Evolutionary conservation across 306 rosid species (phyloP).

Genomic region (Oxytropis ochrocephala): DNA sequence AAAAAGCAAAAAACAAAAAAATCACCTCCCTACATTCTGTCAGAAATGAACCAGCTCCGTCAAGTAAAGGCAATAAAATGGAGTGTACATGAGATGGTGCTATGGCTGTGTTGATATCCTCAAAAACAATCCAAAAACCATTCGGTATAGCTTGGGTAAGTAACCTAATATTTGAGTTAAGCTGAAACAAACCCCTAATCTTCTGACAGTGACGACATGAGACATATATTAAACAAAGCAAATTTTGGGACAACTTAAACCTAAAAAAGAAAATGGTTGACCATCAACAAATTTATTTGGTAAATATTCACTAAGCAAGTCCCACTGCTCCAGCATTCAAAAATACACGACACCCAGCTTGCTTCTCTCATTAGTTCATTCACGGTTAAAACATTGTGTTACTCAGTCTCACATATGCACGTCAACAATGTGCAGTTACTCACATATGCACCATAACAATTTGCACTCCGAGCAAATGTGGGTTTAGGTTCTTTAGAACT

Average conservation of each 20-base stretch:
- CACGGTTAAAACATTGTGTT: neutral
- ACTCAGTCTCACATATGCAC: too few relatives aligned
- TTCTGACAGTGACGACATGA: neutral
- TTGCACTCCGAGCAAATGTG: neutral
- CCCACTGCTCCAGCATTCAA: neutral
- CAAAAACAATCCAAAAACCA: conserved; percentile 85
- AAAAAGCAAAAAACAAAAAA: neutral
- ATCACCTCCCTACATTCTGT: conserved; percentile 68
- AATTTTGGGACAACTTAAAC: neutral
- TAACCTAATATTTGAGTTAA: conserved; percentile 33
- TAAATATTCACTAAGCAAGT: neutral
- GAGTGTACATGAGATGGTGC: conserved; percentile 81
- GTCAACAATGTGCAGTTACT: neutral
- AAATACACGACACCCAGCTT: neutral
- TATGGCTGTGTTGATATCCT: conserved; percentile 75
- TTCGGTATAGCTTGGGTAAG: conserved; percentile 78
- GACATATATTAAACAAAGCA: neutral
- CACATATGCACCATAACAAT: neutral
- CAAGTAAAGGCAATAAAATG: conserved; percentile 55
- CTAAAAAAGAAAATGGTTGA: neutral
- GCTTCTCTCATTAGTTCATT: neutral
- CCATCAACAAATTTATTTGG: neutral
- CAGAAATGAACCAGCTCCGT: conserved; percentile 48
- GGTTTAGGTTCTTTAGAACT: neutral
- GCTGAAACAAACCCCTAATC: neutral